These are phyloP conservation scores for Metschnikowia sp. DNA, from an alignment of 805 yeast genomes.

Conservation along the genomic window DNA sequence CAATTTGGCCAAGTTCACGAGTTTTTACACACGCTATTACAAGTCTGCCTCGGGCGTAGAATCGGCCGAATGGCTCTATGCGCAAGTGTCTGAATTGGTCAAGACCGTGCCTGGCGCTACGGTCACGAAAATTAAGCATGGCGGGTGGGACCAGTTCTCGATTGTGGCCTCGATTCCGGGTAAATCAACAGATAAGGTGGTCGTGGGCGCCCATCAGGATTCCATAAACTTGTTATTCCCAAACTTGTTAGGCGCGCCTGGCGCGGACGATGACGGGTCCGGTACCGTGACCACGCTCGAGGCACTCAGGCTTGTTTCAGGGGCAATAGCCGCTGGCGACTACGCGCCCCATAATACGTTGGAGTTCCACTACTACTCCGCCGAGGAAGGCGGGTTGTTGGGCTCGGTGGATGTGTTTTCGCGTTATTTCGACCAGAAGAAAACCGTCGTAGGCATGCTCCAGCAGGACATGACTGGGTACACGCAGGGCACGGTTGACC, in stretches of 20 bases:
- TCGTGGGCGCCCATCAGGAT: conserved; percentile 90
- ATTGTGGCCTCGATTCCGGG: conserved; percentile 66
- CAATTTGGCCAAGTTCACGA: conserved; percentile 59
- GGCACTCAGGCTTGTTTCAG: conserved; percentile 60
- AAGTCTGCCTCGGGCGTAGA: conserved; percentile 67
- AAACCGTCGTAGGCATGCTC: conserved; percentile 72
- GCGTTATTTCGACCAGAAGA: conserved; percentile 42
- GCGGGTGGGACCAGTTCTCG: conserved; percentile 75
- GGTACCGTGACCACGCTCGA: conserved; percentile 81
- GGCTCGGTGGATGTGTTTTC: conserved; percentile 82
- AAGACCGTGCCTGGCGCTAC: conserved; percentile 17
- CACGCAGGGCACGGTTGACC: conserved; percentile 47
- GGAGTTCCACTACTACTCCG: conserved; percentile 93
- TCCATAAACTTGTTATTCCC: conserved; percentile 76
- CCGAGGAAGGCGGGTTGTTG: conserved; percentile 88
- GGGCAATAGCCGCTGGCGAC: conserved; percentile 28
- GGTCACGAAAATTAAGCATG: conserved; percentile 53
- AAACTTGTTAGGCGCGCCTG: conserved; percentile 69
- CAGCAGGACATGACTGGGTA: conserved; percentile 96
- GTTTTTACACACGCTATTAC: conserved; percentile 75
- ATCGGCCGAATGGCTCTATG: conserved; percentile 67
- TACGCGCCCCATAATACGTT: conserved; percentile 65
- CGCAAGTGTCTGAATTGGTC: conserved; percentile 42
- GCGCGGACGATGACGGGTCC: conserved; percentile 93
- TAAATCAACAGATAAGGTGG: conserved; percentile 46